These are phyloP conservation scores for Abrus precatorius DNA, from an alignment of 306 rosid genomes.

Conservation along the genomic window DNA sequence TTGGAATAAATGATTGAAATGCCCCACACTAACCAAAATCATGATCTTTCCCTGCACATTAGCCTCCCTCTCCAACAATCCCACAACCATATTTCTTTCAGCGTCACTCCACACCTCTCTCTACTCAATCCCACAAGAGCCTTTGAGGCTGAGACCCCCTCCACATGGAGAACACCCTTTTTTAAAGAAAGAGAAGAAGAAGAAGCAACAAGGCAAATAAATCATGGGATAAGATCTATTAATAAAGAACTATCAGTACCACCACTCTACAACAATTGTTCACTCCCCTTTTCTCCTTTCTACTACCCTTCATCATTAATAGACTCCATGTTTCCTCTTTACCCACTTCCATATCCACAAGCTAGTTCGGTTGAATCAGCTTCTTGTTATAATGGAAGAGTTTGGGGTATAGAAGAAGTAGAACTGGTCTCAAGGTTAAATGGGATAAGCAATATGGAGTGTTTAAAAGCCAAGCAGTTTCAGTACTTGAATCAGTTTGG, in stretches of 20 bases:
- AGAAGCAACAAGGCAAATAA: too few species aligned
- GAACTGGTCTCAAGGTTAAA: conserved; percentile 58
- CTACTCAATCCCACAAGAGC: too few species aligned
- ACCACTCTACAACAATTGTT: too few species aligned
- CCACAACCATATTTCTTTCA: too few species aligned
- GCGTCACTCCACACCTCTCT: too few species aligned
- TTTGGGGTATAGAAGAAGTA: conserved; percentile 39
- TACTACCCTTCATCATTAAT: too few species aligned
- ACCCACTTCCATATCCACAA: conserved; percentile 47
- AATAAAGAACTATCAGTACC: too few species aligned
- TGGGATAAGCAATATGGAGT: conserved; percentile 60
- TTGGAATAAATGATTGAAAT: conserved; percentile 37
- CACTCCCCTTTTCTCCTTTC: too few species aligned
- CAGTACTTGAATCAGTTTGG: conserved; percentile 53
- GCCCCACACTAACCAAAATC: conserved; percentile 66
- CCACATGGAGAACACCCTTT: too few species aligned
- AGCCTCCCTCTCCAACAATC: conserved; percentile 58
- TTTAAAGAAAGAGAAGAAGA: too few species aligned
- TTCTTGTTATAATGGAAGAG: conserved; percentile 1
- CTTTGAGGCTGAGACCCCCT: too few species aligned
- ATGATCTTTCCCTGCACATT: conserved; percentile 89
- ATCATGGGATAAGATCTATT: too few species aligned
- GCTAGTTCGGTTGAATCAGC: conserved; percentile 35
- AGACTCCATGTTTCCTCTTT: conserved; percentile 16
- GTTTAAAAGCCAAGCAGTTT: conserved; percentile 50